Base-by-base conservation (phyloP, 2,329 filamentous ascomycete species). In the Fusarium liriodendri region DNA sequence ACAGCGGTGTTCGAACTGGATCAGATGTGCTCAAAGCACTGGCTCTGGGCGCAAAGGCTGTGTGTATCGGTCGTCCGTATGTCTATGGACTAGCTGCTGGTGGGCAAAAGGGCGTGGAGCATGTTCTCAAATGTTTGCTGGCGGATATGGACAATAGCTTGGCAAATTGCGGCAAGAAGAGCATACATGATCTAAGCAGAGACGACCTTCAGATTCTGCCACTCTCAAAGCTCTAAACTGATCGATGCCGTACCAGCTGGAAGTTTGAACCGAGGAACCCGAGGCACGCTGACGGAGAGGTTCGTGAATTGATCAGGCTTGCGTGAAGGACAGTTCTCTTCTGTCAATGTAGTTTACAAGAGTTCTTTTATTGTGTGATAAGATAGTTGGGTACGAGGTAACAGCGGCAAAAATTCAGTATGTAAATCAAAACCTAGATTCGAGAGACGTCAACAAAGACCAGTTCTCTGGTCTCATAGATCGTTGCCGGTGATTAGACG, bases 41-140 rank as follows among this genome's bases (percentile, higher is more conserved):
- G 6, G 82, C 83, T 0, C 78, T 85, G 7, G 84, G 84, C 2
- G 84, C 83, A 8, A 80, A 83, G 57, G 81, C 79, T 1, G 83
- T 85, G 6, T 80, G 85, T 13, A 73, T 89, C 1, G 87, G 86
- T 6, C 77, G 87, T 2, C 83, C 85, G 0, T 75, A 80, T 20
- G 76, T 81, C 5, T 84, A 82, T 60, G 82, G 82, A 1, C 70
- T 84, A n/a, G 84, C 79, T 1, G 79, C 80, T 7, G 78, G 79
- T 0, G 82, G 82, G 11, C 79, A 79, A 1, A 79, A 82, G 20
- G 84, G 93, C 18, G 92, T 93, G 81, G 29, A 90, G 88, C 77
- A 81, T 86, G 85, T 85, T 22, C 66, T 89, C 59, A 83, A 81
- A 45, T 82, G 88, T 3, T 59, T 84, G 25, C 64, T 83, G 37